Evolutionary conservation across 2,329 filamentous ascomycete genomes (phyloP), one percentile per base, ranked within the genome.

Genomic region (Colletotrichum coccodes): DNA sequence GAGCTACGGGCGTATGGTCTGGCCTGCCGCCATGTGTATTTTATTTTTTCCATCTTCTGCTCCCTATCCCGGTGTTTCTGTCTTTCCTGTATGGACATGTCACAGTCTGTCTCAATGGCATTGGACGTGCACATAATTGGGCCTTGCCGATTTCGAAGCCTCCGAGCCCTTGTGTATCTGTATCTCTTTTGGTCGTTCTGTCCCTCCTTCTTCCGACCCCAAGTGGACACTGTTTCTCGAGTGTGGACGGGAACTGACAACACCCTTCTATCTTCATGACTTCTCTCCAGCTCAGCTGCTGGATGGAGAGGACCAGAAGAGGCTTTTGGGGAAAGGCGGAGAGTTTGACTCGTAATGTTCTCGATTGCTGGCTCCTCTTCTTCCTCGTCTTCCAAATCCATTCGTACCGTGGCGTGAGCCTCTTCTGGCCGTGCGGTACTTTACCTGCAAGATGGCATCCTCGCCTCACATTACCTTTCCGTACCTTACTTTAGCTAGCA

Each of bases 401-500:
- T 38, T 16, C 57, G 42, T 64, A 38, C 44, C 52, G 16, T 59
- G 54, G 18, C 60, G 34, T 54, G 53, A 28, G 32, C 60, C 46
- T 56, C 23, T 23, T 59, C 53, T 44, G n/a, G 36, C 26, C 28
- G n/a, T n/a, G 28, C 30, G 40, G 42, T 40, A 47, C 56, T 46
- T 47, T 26, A 58, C 42, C 30, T 30, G 42, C 40, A 42, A 44
- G 23, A 44, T 32, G 38, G 46, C 32, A 21, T 16, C 28, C 40
- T 65, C 34, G 36, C 47, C 42, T 54, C 60, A 34, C 36, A 26
- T 64, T 53, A 40, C 64, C 54, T 34, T 49, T 52, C 56, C 49
- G 66, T 69, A 60, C 61, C 61, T 69, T 66, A 36, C 66, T 34
- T 56, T 69, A 69, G 66, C 52, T 66, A 54, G 66, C 66, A 65